A percentile compares a stretch with the other conserved stretches of the same genome.
These are phyloP conservation scores for Blastobotrys petasosporus DNA, from an alignment of 1,139 yeast species.

Conservation along the genomic window DNA sequence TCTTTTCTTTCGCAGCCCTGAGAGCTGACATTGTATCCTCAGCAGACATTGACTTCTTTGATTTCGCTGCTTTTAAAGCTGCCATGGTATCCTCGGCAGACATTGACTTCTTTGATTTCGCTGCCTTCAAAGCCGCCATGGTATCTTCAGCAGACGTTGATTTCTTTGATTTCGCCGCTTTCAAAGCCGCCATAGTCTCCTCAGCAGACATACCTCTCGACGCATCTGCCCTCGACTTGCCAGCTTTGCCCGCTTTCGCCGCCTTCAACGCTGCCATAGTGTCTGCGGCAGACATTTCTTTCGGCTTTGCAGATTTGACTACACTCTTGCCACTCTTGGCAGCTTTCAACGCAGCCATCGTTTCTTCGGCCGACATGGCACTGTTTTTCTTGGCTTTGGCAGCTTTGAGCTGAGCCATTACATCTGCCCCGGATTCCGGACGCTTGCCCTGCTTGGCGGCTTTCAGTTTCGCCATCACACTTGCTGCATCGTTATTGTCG, in stretches of 20 bases:
- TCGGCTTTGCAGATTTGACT: too few relatives aligned
- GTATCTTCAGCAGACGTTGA: conserved; percentile 19
- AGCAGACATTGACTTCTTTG: conserved; percentile 15
- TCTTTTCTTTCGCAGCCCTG: conserved; percentile 22
- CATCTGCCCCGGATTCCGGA: conserved; percentile 16
- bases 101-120: conserved; percentile 13
- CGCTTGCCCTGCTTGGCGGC: conserved; percentile 17
- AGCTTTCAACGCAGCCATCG: conserved; percentile 28
- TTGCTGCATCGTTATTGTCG: conserved; percentile 28
- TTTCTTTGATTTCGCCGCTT: conserved; percentile 14
- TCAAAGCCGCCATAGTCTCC: conserved; percentile 27
- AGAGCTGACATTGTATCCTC: conserved; percentile 30
- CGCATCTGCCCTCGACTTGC: too few relatives aligned
- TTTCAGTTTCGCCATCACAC: conserved; percentile 19
- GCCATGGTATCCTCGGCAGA: conserved; percentile 24
- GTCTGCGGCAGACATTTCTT: too few relatives aligned
- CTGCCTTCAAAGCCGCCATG: conserved; percentile 24
- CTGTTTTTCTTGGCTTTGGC: conserved; percentile 17
- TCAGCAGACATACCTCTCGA: conserved; percentile 15
- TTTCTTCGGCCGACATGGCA: conserved; percentile 12
- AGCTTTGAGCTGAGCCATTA: conserved; percentile 27
- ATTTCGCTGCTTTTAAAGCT: conserved; percentile 20
- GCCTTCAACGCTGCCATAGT: conserved; percentile 27
- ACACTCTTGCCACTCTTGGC: too few relatives aligned
- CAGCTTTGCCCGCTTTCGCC: conserved; percentile 12